A percentile compares a stretch with the other conserved stretches of the same genome.
phyloP scores from a whole-genome alignment of 768 basidiomycete species.

The Sarcodon sp. region DNA sequence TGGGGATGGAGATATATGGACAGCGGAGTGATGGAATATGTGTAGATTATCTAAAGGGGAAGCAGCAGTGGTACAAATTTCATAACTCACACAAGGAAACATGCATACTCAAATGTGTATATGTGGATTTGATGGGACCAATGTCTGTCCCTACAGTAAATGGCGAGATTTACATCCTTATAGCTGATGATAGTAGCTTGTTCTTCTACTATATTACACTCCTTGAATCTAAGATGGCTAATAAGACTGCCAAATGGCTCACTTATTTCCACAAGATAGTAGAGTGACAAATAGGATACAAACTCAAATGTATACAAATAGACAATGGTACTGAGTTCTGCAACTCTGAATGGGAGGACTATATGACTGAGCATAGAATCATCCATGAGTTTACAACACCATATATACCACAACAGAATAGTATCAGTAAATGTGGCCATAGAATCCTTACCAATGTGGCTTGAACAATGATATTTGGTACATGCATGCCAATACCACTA shows the following conservation, averaged over 20 bases:
- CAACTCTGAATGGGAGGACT: neutral
- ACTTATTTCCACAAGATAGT: neutral
- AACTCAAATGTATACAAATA: neutral
- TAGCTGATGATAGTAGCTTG: too few relatives aligned
- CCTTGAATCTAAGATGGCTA: neutral
- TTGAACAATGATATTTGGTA: conserved; percentile 15
- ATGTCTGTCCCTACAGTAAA: neutral
- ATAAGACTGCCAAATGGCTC: conserved; percentile 4
- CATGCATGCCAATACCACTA: neutral
- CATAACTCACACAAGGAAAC: too few relatives aligned
- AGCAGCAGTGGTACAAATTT: too few relatives aligned
- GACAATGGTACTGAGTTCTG: conserved; percentile 5
- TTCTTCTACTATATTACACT: neutral
- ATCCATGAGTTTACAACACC: neutral
- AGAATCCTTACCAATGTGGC: conserved; percentile 19
- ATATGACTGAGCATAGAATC: neutral
- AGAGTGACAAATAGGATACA: neutral
- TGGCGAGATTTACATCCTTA: neutral
- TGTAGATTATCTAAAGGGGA: too few relatives aligned
- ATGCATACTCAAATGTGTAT: conserved; percentile 1
- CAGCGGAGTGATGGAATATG: too few relatives aligned
- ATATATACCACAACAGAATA: conserved; percentile 25
- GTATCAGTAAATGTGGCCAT: conserved; percentile 27
- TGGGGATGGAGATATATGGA: too few relatives aligned
- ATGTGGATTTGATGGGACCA: conserved; percentile 11